These are phyloP conservation scores for Ceratobasidium sp. DNA, from an alignment of 1,284 basidiomycete genomes.

Conservation along the genomic window DNA sequence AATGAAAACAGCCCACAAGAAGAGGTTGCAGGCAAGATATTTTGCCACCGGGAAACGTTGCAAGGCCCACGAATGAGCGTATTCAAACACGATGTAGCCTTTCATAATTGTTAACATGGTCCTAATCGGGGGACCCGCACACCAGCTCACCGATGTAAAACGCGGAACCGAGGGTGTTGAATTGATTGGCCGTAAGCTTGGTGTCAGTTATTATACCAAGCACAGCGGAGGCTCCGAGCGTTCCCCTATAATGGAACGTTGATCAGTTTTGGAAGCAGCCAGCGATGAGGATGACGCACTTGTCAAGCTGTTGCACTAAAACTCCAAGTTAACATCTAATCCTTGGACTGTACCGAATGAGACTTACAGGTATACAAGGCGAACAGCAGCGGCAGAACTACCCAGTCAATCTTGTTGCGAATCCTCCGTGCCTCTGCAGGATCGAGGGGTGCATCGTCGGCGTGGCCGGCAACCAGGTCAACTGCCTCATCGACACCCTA, in stretches of 20 bases:
- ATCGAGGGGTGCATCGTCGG: slow-evolving; percentile 45
- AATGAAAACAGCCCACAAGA: slow-evolving; percentile 51
- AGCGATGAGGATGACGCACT: slow-evolving; percentile 45
- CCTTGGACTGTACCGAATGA: background rate
- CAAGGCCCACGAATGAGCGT: slow-evolving; percentile 51
- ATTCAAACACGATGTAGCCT: slow-evolving; percentile 52
- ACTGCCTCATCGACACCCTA: slow-evolving; percentile 49
- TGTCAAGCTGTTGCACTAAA: slow-evolving; percentile 50
- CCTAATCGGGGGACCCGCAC: background rate
- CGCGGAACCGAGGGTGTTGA: slow-evolving; percentile 52
- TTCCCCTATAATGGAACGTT: slow-evolving; percentile 44
- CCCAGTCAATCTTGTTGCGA: slow-evolving; percentile 49
- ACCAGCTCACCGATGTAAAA: slow-evolving; percentile 52
- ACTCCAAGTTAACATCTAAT: background rate
- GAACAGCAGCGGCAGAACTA: slow-evolving; percentile 49
- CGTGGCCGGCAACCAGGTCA: slow-evolving; percentile 47
- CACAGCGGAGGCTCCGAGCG: slow-evolving; percentile 49
- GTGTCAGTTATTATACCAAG: slow-evolving; percentile 50
- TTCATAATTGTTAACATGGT: background rate
- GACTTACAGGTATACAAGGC: slow-evolving; percentile 50
- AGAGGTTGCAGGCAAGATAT: slow-evolving; percentile 51
- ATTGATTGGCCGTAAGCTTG: slow-evolving; percentile 49
- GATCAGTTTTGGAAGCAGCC: background rate
- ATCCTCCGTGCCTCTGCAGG: slow-evolving; percentile 47
- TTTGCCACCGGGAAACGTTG: slow-evolving; percentile 52